These are phyloP conservation scores for Dioscorea cayenensis DNA, from an alignment of 116 monocot genomes.

Conservation along the genomic window DNA sequence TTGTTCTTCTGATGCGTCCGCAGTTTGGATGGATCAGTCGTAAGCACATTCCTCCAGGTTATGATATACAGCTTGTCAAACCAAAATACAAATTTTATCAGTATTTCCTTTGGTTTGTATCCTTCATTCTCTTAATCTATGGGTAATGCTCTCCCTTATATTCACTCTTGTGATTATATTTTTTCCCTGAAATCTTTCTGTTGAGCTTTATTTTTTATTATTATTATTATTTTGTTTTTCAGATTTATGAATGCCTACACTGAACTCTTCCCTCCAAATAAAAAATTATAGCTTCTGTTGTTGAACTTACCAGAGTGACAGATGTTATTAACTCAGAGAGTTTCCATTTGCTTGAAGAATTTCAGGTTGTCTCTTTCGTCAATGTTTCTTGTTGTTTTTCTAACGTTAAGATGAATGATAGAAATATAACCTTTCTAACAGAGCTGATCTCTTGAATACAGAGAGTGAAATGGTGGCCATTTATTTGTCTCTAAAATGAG, in stretches of 20 bases:
- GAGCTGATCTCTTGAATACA: too few relatives aligned
- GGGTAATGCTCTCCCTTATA: slow-evolving; percentile 28
- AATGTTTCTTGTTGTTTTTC: too few relatives aligned
- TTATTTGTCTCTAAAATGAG: too few relatives aligned
- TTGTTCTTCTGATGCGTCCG: slow-evolving; percentile 63
- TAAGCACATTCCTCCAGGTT: slow-evolving; percentile 39
- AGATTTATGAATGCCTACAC: slow-evolving; percentile 6
- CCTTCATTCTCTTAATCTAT: slow-evolving; percentile 34
- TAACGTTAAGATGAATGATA: too few relatives aligned
- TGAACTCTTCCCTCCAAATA: not conserved
- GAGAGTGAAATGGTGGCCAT: too few relatives aligned
- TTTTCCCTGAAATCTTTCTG: not conserved
- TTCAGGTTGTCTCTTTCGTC: too few relatives aligned
- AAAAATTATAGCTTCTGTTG: not conserved
- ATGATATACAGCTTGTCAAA: slow-evolving; percentile 19
- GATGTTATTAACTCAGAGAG: too few relatives aligned
- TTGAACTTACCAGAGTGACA: too few relatives aligned
- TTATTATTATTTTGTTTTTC: not conserved
- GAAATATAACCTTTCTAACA: too few relatives aligned
- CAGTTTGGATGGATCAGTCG: slow-evolving; percentile 59
- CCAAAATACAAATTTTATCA: slow-evolving; percentile 56
- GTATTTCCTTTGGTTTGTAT: slow-evolving; percentile 39
- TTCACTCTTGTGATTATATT: not conserved
- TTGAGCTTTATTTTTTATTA: not conserved
- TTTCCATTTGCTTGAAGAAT: too few relatives aligned